Conservation (phyloP, 306 rosid species). For the Medicago ruthenica region DNA sequence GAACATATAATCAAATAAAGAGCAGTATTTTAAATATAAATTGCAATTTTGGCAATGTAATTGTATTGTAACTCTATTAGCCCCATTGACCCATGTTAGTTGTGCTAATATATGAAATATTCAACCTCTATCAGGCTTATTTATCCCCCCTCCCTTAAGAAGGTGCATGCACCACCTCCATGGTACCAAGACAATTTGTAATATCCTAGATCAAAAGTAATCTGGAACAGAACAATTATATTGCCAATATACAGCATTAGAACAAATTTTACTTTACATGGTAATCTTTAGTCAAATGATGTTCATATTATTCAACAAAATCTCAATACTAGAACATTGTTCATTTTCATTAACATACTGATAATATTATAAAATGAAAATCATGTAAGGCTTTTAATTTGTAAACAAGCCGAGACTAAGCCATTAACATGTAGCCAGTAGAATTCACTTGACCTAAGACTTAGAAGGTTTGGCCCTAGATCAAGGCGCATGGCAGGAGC, state of each 20-base stretch:
- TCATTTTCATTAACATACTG: conserved; percentile 8
- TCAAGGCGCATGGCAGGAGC: conserved; percentile 12
- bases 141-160: not conserved
- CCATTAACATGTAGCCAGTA: conserved; percentile 3
- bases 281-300: not conserved
- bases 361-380: conserved; percentile 5
- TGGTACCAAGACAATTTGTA: conserved; percentile 9
- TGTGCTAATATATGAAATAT: not conserved
- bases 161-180: not conserved
- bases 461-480: conserved; percentile 9
- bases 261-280: conserved; percentile 9
- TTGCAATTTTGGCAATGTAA: conserved; percentile 6
- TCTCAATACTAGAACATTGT: not conserved
- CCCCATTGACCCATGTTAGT: not conserved
- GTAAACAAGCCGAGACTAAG: not conserved
- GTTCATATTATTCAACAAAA: not conserved
- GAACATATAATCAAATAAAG: conserved; percentile 3
- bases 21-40: not conserved
- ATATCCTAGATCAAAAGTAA: not conserved
- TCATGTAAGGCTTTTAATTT: not conserved
- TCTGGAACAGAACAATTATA: not conserved
- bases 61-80: not conserved
- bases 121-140: not conserved
- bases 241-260: not conserved
- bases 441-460: conserved; percentile 4